Base-by-base conservation (phyloP, 768 basidiomycete genomes). In the Rhodocollybia butyracea region DNA sequence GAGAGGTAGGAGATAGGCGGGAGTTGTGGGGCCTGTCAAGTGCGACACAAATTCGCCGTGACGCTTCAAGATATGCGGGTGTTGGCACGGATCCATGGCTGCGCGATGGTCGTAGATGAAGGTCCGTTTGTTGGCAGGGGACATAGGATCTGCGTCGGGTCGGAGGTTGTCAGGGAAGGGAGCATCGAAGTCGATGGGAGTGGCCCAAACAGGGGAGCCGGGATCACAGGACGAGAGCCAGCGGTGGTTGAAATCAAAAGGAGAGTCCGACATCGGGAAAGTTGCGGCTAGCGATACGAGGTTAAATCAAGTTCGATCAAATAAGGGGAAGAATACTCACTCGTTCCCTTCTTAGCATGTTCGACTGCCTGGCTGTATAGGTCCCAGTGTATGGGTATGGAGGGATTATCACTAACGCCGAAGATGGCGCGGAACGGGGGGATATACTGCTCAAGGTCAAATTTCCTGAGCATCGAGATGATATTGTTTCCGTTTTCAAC, bases 41-140 rank as follows among this genome's bases (percentile, higher is more conserved):
- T 0, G 78, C 73, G 21, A 85, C n/a, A n/a, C 70, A 60, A 81
- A 82, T 50, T 80, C 76, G 0, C 81, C 82, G 59, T 84, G 82
- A 0, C 76, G 69, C 57, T 74, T 70, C 51, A 79, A 70, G 53
- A 71, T 68, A 43, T 68, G 62, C 13, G 77, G 76, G 54, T 82
- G 75, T 27, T 70, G 58, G 62, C 81, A 84, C 2, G 80, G 77
- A 56, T 82, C 69, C 80, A 82, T 82, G 30, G 75, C 67, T n/a
- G 60, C 62, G 11, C 64, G 60, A 64, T 82, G 81, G 58, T 82
- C 68, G 58, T 78, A 66, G 40, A 83, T 80, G 62, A 83, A 84
- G 0, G 74, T 74, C 60, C 76, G 76, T 30, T 70, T 29, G 32
- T 34, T 24, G 26, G 40, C 29, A 8, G 52, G 30, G 10, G 53